phyloP scores from a whole-genome alignment of 768 basidiomycete genomes.

The Kockovaella imperatae region DNA sequence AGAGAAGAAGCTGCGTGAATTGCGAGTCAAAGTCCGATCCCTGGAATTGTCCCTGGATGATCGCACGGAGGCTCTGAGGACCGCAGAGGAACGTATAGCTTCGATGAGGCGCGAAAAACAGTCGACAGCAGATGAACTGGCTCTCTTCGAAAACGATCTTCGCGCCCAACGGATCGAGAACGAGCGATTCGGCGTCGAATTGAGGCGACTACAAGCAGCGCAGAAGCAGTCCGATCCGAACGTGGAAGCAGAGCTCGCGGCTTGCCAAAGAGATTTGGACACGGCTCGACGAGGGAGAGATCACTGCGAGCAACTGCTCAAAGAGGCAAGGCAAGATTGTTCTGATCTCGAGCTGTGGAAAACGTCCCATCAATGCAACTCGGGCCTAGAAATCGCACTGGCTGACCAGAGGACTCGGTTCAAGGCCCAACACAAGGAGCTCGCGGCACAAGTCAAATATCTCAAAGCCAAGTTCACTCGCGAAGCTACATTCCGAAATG shows the following conservation, averaged over 20 bases:
- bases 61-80: constrained; percentile 1
- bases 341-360: constrained; percentile 47
- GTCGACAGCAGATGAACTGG: constrained; percentile 15
- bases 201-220: constrained; percentile 19
- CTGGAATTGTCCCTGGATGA: too few relatives aligned
- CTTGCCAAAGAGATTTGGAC: constrained; percentile 47
- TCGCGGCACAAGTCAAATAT: constrained; percentile 83
- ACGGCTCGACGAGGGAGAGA: constrained; percentile 9
- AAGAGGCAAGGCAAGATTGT: constrained; percentile 3
- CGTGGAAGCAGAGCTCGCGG: too few relatives aligned
- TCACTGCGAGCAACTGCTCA: too few relatives aligned
- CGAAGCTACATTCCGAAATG: constrained; percentile 69
- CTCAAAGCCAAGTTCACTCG: constrained; percentile 84
- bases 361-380: constrained; percentile 44
- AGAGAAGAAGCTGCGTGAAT: neutral
- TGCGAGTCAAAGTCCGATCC: too few relatives aligned
- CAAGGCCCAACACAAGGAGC: constrained; percentile 44
- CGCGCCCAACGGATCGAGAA: constrained; percentile 37
- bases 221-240: too few relatives aligned
- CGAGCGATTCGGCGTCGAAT: constrained; percentile 13
- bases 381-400: constrained; percentile 20
- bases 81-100: constrained; percentile 5
- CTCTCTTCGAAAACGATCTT: constrained; percentile 29
- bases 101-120: constrained; percentile 12
- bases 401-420: constrained; percentile 19